Base-by-base conservation (phyloP, 2,329 filamentous ascomycete genomes). In the Chrysoporthe puriensis region DNA sequence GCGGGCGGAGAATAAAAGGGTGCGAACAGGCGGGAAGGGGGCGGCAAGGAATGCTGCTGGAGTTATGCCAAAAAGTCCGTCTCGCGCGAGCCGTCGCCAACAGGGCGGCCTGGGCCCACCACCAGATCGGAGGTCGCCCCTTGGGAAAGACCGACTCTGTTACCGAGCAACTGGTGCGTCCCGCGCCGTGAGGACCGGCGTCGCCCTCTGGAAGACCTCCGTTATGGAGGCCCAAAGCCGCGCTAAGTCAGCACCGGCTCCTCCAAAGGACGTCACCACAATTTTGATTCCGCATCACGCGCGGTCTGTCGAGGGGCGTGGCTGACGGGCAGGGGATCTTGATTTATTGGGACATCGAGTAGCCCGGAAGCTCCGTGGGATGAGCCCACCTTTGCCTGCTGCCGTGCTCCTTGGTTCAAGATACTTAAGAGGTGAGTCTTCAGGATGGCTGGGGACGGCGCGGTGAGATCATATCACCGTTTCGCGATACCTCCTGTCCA, bases 191-290 rank as follows among this genome's bases (percentile, higher is more conserved):
- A 16, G 32, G 54, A 57, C 26, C 54, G 54, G 54, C 34, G 34
- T 57, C 54, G 54, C 54, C 54, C 6, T 57, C 34, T 57, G 32
- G 16, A 40, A 36, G 54, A 57, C 34, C 54, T 57, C 54, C 54
- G 54, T 57, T 13, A 6, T 18, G n/a, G 7, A 57, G 32, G 34
- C 34, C 34, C 14, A 40, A 13, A 36, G 6, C 26, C 7, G 54
- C 54, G 26, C 32, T 14, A 36, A 32, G 48, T 26, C 21, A 21
- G 48, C 26, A 9, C 48, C 48, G 48, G 48, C 48, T 52, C 4
- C n/a, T 14, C 26, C 26, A 21, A 54, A 6, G 50, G 34, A 57
- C 54, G 54, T 57, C 54, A 57, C 54, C 4, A n/a, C 3, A 32
- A 36, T 1, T 11, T 34, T 46, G 44, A 46, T 40, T n/a, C 34